Conservation (phyloP, 345 rosid genomes). For the Litchi chinensis region DNA sequence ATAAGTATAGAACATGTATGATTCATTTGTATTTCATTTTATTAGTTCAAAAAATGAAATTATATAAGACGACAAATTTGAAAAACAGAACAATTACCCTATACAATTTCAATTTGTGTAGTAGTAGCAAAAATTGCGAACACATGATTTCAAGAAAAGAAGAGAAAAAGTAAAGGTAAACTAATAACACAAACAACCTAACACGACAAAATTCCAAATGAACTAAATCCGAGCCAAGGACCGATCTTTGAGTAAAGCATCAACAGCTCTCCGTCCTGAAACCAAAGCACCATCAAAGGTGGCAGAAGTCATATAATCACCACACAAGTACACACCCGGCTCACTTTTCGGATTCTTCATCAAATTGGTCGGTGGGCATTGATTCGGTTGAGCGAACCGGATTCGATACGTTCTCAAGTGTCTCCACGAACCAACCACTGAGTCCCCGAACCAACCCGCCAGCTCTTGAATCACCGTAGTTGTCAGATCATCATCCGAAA, state of each 20-base stretch:
- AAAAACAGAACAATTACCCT: no score
- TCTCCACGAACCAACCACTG: constrained; percentile 61
- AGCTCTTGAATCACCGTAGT: constrained; percentile 56
- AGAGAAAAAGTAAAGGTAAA: no score
- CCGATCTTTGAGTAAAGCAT: constrained; percentile 59
- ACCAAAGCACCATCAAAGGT: constrained; percentile 93
- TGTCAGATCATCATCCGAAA: constrained; percentile 53
- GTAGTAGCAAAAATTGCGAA: no score
- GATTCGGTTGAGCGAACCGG: constrained; percentile 81
- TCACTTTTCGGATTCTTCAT: constrained; percentile 48
- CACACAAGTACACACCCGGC: constrained; percentile 60
- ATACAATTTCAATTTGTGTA: no score
- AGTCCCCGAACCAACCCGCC: constrained; percentile 67
- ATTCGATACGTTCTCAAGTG: constrained; percentile 78
- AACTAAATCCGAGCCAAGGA: neutral
- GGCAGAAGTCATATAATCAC: constrained; percentile 79
- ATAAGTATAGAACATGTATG: no score
- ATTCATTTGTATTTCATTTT: no score
- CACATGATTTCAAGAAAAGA: no score
- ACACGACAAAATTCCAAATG: neutral
- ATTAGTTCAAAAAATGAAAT: no score
- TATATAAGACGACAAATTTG: no score
- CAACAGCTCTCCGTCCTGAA: constrained; percentile 82
- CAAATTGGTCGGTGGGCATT: constrained; percentile 73
- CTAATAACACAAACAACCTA: no score